These are phyloP conservation scores for Pythium phragmitis DNA, from an alignment of 352 stramenopile species.

Conservation along the genomic window DNA sequence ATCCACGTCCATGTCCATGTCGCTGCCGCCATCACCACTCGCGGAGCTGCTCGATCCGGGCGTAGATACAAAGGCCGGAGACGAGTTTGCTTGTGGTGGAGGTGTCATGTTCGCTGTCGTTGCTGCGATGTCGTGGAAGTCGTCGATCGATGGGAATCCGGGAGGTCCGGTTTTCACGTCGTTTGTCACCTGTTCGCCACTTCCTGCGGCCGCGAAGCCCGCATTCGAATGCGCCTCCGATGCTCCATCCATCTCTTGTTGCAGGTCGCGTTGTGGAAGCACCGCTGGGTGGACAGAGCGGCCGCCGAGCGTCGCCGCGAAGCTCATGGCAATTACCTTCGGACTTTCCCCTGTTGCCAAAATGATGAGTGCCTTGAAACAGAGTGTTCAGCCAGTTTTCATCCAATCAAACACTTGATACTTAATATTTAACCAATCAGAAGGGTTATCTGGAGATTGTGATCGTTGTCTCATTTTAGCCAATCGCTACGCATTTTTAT, in stretches of 20 bases:
- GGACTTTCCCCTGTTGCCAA: background rate
- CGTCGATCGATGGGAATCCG: background rate
- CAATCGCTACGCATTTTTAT: no score
- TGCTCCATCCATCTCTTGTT: background rate
- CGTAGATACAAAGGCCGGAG: background rate
- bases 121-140: background rate
- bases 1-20: slow-evolving; percentile 4
- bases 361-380: background rate
- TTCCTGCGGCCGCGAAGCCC: background rate
- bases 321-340: background rate
- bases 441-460: background rate
- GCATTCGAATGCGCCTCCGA: background rate
- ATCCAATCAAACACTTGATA: background rate
- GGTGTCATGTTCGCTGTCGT: background rate
- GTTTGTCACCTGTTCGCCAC: background rate
- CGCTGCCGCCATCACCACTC: slow-evolving; percentile 2
- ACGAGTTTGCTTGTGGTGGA: background rate
- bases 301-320: background rate
- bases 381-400: background rate
- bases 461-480: no score
- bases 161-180: background rate
- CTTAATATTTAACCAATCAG: slow-evolving; percentile 8
- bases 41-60: background rate
- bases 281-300: background rate
- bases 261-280: background rate